Evolutionary conservation across 2,329 filamentous ascomycete genomes (phyloP).

Genomic region (Leptoxyphium fumago): DNA sequence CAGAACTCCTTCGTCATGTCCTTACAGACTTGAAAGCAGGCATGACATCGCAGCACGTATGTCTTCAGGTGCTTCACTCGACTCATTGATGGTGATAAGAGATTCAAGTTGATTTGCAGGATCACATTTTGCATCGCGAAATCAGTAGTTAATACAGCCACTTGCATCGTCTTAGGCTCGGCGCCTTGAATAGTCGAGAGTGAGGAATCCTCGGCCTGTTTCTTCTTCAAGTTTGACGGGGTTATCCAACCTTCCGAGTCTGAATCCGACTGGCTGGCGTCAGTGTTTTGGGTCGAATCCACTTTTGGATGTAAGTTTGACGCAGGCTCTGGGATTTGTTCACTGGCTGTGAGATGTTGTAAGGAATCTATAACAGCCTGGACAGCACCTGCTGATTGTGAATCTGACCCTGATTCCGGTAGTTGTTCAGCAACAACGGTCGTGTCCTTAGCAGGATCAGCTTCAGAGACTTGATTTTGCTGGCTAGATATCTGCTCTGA

Average conservation of each 20-base stretch:
- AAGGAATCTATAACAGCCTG: conserved; percentile 1
- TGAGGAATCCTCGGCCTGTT: conserved; percentile 58
- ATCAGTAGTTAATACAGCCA: conserved; percentile 85
- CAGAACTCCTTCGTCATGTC: conserved; percentile 88
- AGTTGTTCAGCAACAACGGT: background rate
- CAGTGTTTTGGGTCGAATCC: conserved; percentile 12
- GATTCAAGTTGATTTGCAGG: conserved; percentile 83
- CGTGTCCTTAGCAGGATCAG: background rate
- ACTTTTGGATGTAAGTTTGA: conserved; percentile 12
- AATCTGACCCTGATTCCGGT: background rate
- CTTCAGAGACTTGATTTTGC: no score
- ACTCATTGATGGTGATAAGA: conserved; percentile 64
- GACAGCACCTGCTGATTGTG: background rate
- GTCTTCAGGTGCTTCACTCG: conserved; percentile 76
- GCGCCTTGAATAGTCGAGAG: conserved; percentile 28
- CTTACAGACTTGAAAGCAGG: conserved; percentile 72
- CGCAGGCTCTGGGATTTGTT: conserved; percentile 10
- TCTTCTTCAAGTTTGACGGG: conserved; percentile 75
- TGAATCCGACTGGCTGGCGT: conserved; percentile 27
- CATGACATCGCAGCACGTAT: conserved; percentile 85
- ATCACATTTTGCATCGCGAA: conserved; percentile 97
- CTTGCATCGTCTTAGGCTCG: conserved; percentile 56
- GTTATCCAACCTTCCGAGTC: conserved; percentile 82
- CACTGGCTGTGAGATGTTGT: conserved; percentile 5
- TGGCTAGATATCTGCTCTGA: no score